These are phyloP conservation scores for Corynascus novoguineensis DNA, from an alignment of 495 filamentous ascomycete species.

Conservation along the genomic window DNA sequence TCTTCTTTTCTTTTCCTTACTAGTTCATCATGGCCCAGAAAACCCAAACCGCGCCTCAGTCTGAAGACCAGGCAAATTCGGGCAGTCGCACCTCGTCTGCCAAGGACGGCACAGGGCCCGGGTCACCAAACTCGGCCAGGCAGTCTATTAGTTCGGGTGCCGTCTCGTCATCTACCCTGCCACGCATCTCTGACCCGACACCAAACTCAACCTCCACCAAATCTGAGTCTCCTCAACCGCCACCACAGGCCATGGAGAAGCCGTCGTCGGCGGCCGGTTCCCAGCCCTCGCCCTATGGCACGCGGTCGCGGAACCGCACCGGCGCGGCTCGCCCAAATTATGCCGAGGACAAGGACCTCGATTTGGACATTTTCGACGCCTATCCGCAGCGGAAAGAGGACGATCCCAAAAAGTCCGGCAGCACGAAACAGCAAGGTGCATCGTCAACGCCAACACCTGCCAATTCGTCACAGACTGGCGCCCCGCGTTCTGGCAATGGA, in stretches of 20 bases:
- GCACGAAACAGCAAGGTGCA: slow-evolving; percentile 23
- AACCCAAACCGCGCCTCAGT: slow-evolving; percentile 26
- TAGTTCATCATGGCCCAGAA: slow-evolving; percentile 30
- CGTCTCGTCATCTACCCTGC: slow-evolving; percentile 18
- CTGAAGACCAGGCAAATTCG: slow-evolving; percentile 28
- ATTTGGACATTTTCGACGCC: slow-evolving; percentile 64
- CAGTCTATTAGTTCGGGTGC: slow-evolving; percentile 17
- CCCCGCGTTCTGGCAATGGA: slow-evolving; percentile 23
- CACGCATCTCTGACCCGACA: slow-evolving; percentile 28
- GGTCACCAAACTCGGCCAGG: slow-evolving; percentile 22
- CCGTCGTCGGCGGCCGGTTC: slow-evolving; percentile 35
- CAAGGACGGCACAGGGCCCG: slow-evolving; percentile 29
- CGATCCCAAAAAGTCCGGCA: slow-evolving; percentile 43
- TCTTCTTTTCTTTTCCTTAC: slow-evolving; percentile 2
- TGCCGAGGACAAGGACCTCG: slow-evolving; percentile 90
- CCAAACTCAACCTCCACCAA: slow-evolving; percentile 13
- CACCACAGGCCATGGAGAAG: slow-evolving; percentile 34
- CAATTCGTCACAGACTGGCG: slow-evolving; percentile 12
- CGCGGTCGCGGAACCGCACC: slow-evolving; percentile 85
- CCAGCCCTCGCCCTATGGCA: slow-evolving; percentile 75
- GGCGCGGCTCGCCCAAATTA: slow-evolving; percentile 83
- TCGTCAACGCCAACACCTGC: slow-evolving; percentile 12
- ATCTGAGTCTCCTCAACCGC: slow-evolving; percentile 24
- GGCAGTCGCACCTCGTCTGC: slow-evolving; percentile 23
- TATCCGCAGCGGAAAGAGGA: slow-evolving; percentile 46